These are phyloP conservation scores for Ophiostoma piceae DNA, from an alignment of 2,329 filamentous ascomycete species.

Conservation along the genomic window DNA sequence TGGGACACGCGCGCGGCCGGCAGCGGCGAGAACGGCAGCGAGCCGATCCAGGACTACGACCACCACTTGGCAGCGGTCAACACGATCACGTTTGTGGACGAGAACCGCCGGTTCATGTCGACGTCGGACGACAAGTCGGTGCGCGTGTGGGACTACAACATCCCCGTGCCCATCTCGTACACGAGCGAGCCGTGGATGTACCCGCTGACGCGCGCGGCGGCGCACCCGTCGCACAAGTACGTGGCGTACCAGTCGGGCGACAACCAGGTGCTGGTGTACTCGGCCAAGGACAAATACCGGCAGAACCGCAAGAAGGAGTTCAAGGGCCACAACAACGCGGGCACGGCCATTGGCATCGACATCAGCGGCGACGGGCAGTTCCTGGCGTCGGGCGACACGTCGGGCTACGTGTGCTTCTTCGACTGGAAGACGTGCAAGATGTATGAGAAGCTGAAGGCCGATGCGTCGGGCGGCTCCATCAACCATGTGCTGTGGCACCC, in stretches of 20 bases:
- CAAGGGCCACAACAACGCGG: conserved; percentile 91
- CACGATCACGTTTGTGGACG: conserved; percentile 93
- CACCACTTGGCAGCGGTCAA: conserved; percentile 98
- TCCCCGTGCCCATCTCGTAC: conserved; percentile 97
- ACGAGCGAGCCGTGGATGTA: conserved; percentile 98
- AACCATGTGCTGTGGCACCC: conserved; percentile 93
- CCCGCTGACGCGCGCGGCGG: conserved; percentile 77
- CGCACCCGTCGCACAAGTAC: conserved; percentile 87
- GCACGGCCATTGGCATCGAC: conserved; percentile 83
- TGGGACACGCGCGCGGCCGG: conserved; percentile 71
- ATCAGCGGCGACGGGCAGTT: conserved; percentile 91
- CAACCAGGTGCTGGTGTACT: conserved; percentile 96
- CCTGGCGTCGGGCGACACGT: conserved; percentile 78
- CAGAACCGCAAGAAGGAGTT: conserved; percentile 98
- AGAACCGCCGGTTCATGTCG: conserved; percentile 92
- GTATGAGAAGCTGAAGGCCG: conserved; percentile 91
- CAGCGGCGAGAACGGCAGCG: conserved; percentile 38
- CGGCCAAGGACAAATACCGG: conserved; percentile 88
- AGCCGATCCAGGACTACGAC: conserved; percentile 94
- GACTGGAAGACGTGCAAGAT: conserved; percentile 99
- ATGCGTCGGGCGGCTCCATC: conserved; percentile 73
- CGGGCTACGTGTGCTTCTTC: conserved; percentile 91
- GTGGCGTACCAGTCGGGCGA: conserved; percentile 90
- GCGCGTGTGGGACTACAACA: conserved; percentile 96
- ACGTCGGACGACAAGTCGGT: conserved; percentile 96